Conservation (phyloP, 768 basidiomycete species). For the Calocybe cyanea region DNA sequence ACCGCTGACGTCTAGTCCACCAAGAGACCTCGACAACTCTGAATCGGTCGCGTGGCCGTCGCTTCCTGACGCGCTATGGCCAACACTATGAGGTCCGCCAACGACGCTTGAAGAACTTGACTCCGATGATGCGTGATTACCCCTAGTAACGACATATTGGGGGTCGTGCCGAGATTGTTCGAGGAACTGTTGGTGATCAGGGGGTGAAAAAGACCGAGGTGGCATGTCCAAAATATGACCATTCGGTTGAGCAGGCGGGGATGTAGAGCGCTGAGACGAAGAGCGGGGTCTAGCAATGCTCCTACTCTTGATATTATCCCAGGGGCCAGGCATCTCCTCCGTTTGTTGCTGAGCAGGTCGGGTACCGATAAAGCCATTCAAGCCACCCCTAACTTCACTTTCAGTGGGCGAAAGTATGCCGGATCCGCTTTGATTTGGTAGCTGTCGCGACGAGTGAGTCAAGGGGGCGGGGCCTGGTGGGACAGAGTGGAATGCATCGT, state of each 20-base stretch:
- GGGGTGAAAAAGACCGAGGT: constrained; percentile 15
- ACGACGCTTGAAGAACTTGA: constrained; percentile 30
- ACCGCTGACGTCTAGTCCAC: constrained; percentile 51
- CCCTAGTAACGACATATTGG: constrained; percentile 5
- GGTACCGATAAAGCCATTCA: constrained; percentile 15
- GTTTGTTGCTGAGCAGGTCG: constrained; percentile 15
- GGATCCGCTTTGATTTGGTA: constrained; percentile 24
- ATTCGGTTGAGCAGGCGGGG: constrained; percentile 20
- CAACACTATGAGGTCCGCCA: constrained; percentile 21
- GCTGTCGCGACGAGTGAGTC: constrained; percentile 27
- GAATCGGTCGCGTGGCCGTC: constrained; percentile 19
- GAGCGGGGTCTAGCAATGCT: constrained; percentile 16
- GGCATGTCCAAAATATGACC: constrained; percentile 7
- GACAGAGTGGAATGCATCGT: constrained; percentile 77
- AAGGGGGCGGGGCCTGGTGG: constrained; percentile 22
- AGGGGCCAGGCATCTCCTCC: constrained; percentile 39
- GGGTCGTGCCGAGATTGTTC: constrained; percentile 15
- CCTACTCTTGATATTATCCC: constrained; percentile 32
- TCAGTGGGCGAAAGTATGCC: constrained; percentile 15
- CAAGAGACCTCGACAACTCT: constrained; percentile 37
- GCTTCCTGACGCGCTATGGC: constrained; percentile 7
- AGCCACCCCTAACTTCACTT: constrained; percentile 10
- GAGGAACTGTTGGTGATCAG: constrained; percentile 15
- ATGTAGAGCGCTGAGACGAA: constrained; percentile 33
- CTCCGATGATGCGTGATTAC: constrained; percentile 19